Base-by-base conservation (phyloP, 225 moss, liverwort and hornwort genomes). In the Pseudisothecium myosuroides region DNA sequence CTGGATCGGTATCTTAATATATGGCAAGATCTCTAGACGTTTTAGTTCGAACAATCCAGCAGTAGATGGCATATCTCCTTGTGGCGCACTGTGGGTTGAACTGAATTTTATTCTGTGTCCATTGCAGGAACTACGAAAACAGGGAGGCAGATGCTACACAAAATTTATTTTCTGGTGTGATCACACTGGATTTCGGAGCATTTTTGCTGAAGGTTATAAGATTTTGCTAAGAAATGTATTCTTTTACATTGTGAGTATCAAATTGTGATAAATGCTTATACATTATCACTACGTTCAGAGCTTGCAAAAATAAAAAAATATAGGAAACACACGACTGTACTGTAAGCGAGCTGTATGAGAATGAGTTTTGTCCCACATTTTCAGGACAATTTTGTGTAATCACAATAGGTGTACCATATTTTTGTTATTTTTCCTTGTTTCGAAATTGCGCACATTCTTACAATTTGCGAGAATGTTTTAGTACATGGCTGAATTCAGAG, bases 181-280 rank as follows among this genome's bases (percentile, higher is more conserved):
- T 76, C 62, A 83, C 88, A 90, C 90, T 87, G 86, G 90, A 75
- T 83, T 59, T 75, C 86, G 80, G 88, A 80, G 90, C 88, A 75
- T 74, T 86, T 92, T 90, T 90, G 88, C 89, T 86, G 81, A 73
- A 89, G 89, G 86, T 75, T 88, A 92, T 88, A 80, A 80, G 80
- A 80, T 88, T 86, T 88, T 87, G 75, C 75, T 88, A 88, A 87
- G 80, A 84, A 73, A 73, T 88, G 80, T 88, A 75, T 80, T 92
- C 88, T 88, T 91, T 80, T 88, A 92, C 84, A 80, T 80, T 76
- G 88, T 86, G 90, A 90, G 86, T 88, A 62, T 88, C 76, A 71
- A 88, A 90, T 83, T 63, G 82, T 90, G 87, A 84, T 68, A 80
- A 72, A 47, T 71, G 86, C 83, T 59, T 89, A 83, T 75, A 75